Conservation (phyloP, 768 basidiomycete genomes). For the Hericium alpestre region DNA sequence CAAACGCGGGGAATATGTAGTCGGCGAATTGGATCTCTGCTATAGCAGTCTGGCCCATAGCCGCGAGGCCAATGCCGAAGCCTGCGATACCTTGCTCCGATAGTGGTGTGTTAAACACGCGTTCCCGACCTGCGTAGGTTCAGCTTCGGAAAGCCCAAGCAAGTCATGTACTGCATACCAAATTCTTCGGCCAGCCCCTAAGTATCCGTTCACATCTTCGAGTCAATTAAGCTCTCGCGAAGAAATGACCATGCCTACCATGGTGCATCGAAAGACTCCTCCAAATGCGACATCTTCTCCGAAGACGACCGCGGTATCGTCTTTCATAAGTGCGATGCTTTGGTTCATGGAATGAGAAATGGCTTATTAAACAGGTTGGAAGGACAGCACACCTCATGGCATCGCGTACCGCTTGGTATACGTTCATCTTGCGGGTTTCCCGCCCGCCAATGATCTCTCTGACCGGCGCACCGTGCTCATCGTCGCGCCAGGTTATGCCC, state of each 20-base stretch:
- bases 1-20: conserved; percentile 91
- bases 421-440: conserved; percentile 91
- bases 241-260: conserved; percentile 38
- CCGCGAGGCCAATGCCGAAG: conserved; percentile 83
- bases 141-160: background rate
- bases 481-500: conserved; percentile 63
- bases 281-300: conserved; percentile 91
- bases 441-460: conserved; percentile 54
- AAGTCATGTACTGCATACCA: conserved; percentile 35
- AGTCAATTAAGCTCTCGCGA: background rate
- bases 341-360: background rate
- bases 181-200: conserved; percentile 90
- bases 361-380: background rate
- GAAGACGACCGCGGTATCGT: conserved; percentile 82
- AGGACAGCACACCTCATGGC: conserved; percentile 59
- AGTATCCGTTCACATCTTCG: background rate
- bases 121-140: conserved; percentile 55
- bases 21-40: conserved; percentile 90
- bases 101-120: conserved; percentile 91
- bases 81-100: conserved; percentile 92
- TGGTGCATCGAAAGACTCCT: conserved; percentile 88
- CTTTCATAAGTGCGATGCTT: conserved; percentile 75
- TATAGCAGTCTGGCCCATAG: conserved; percentile 91
- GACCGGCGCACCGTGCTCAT: conserved; percentile 33
- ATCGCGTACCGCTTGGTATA: conserved; percentile 87